Conservation (phyloP, 768 basidiomycete genomes). For the Boletus subcaerulescens region DNA sequence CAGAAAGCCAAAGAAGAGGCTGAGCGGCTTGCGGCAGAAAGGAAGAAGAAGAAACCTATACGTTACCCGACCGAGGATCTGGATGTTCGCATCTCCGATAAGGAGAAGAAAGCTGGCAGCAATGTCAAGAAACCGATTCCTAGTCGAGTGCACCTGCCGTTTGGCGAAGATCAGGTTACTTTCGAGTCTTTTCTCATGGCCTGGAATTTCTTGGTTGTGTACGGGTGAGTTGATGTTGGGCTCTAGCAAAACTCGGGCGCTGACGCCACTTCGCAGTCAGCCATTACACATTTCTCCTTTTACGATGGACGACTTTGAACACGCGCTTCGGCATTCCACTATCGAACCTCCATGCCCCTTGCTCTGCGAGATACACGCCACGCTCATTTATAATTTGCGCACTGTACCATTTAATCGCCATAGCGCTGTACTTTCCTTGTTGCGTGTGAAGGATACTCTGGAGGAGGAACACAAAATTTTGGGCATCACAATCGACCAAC, state of each 20-base stretch:
- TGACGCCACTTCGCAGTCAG: slow-evolving; percentile 49
- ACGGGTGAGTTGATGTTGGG: slow-evolving; percentile 63
- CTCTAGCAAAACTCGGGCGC: background rate
- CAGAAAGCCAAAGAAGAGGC: slow-evolving; percentile 66
- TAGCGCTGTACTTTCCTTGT: slow-evolving; percentile 67
- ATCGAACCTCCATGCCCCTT: slow-evolving; percentile 70
- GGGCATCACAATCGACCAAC: slow-evolving; percentile 60
- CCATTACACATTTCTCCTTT: slow-evolving; percentile 85
- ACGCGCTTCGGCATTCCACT: slow-evolving; percentile 74
- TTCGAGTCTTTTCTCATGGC: slow-evolving; percentile 88
- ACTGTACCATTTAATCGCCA: slow-evolving; percentile 77
- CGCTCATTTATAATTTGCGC: slow-evolving; percentile 85
- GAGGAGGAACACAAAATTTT: slow-evolving; percentile 44
- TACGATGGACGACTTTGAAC: slow-evolving; percentile 90
- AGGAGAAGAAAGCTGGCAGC: slow-evolving; percentile 78
- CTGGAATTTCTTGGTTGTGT: slow-evolving; percentile 93
- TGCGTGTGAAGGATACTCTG: slow-evolving; percentile 38
- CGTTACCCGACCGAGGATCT: slow-evolving; percentile 94
- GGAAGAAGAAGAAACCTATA: slow-evolving; percentile 85
- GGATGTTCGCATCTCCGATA: slow-evolving; percentile 74
- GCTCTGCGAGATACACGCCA: slow-evolving; percentile 85
- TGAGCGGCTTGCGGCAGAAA: slow-evolving; percentile 68
- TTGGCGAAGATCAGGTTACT: slow-evolving; percentile 55
- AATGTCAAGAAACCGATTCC: slow-evolving; percentile 65
- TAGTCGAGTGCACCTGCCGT: slow-evolving; percentile 61